Percentiles rank a stretch among this genome's conserved stretches.
Evolutionary conservation across 1,284 basidiomycete genomes (phyloP).

Genomic region (Phellinidium pouzarii): DNA sequence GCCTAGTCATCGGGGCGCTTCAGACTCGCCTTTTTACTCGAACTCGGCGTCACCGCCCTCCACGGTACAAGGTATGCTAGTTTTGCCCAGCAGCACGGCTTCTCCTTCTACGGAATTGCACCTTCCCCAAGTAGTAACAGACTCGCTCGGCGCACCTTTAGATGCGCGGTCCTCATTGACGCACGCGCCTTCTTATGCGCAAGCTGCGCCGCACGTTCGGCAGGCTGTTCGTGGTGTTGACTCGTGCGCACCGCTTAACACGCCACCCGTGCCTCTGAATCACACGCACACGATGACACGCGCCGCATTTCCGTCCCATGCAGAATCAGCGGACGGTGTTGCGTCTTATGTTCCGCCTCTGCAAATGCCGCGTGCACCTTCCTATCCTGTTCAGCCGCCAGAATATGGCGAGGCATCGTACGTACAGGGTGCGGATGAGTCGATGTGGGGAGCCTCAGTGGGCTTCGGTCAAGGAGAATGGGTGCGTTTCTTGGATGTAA

Average conservation of each 20-base stretch:
- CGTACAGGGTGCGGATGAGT: slow-evolving; percentile 26
- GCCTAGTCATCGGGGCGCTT: slow-evolving; percentile 8
- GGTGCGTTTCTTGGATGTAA: slow-evolving; percentile 40
- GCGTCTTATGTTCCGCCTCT: slow-evolving; percentile 10
- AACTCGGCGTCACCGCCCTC: slow-evolving; percentile 9
- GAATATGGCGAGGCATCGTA: slow-evolving; percentile 17
- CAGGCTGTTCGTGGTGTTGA: slow-evolving; percentile 5
- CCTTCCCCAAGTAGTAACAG: slow-evolving; percentile 6
- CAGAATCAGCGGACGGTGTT: neutral
- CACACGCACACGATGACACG: slow-evolving; percentile 1
- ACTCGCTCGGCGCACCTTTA: neutral
- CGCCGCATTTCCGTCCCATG: neutral
- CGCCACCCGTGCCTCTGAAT: slow-evolving; percentile 2
- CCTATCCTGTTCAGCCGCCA: slow-evolving; percentile 12
- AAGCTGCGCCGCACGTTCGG: slow-evolving; percentile 14
- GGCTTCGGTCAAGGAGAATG: slow-evolving; percentile 37
- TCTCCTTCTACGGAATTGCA: slow-evolving; percentile 9
- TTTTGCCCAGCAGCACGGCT: neutral
- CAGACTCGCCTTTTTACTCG: slow-evolving; percentile 6
- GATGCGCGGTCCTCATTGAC: slow-evolving; percentile 4
- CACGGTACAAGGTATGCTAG: neutral
- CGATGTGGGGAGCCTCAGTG: slow-evolving; percentile 36
- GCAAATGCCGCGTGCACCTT: slow-evolving; percentile 4
- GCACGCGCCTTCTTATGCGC: slow-evolving; percentile 11
- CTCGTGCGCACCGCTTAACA: neutral